Evolutionary conservation across 768 basidiomycete species (phyloP), one percentile per base, ranked within the genome.

Genomic region (Symmetrospora coprosmae): DNA sequence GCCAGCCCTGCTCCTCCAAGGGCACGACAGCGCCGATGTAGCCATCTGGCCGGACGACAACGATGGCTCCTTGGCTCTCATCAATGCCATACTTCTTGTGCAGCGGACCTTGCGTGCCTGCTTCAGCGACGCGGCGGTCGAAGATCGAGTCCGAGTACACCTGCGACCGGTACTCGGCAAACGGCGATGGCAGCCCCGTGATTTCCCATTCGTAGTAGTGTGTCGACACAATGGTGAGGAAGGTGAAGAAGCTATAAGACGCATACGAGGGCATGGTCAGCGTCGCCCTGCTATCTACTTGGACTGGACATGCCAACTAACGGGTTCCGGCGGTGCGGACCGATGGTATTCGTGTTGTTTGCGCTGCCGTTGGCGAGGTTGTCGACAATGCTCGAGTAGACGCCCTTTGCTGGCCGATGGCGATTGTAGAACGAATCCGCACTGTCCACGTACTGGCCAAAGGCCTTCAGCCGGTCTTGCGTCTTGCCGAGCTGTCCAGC

Each of bases 21-120:
- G 64, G 62, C 14, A 67, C 67, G 23, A 69, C 66, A 6, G 68
- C 65, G 1, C 70, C 72, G 45, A 72, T 70, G 64, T 72, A 72
- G 1, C 72, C 72, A 60, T 72, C 72, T 1, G 72, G 72, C 30
- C 72, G 62, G 41, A 72, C 71, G 25, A 69, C 69, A 51, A 72
- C 64, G 62, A 72, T 69, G n/a, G 61, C 66, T 8, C 72, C 72
- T 16, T 50, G 48, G 13, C 55, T 60, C 53, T 66, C 43, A 47
- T 66, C 64, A 35, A 71, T 39, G 25, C 71, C 71, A 48, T 66
- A 71, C 64, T 70, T 70, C 50, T 56, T 40, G 62, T 70, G 69
- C 7, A 70, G 9, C 2, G 67, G 50, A 9, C 61, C 66, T 21
- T 64, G 59, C 17, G 55, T 60, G 17, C 62, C 60, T 8, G 40